Percentiles rank a stretch among this genome's conserved stretches.
Evolutionary conservation across 2,329 filamentous ascomycete genomes (phyloP).

Genomic region (Aaosphaeria arxii): DNA sequence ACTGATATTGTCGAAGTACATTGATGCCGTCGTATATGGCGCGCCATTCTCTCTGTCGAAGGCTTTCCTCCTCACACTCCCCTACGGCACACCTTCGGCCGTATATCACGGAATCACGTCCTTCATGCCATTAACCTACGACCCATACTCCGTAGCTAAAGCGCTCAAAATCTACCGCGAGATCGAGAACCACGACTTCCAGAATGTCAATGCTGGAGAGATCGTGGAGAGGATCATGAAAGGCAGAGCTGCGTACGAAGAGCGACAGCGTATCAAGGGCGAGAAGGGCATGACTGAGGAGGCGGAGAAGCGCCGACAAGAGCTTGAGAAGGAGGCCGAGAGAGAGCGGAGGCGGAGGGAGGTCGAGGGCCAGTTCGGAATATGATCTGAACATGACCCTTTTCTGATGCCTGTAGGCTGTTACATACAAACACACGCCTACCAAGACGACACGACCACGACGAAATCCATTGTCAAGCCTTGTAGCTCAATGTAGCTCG

Average conservation of each 20-base stretch:
- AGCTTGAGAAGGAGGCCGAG: slow-evolving; percentile 35
- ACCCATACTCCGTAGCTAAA: slow-evolving; percentile 72
- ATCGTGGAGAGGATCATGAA: slow-evolving; percentile 90
- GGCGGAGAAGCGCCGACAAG: slow-evolving; percentile 37
- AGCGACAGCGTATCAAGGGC: slow-evolving; percentile 84
- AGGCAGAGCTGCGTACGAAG: slow-evolving; percentile 84
- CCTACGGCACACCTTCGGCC: slow-evolving; percentile 65
- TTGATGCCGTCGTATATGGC: slow-evolving; percentile 83
- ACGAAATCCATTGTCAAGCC: slow-evolving; percentile 8
- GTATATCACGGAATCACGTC: slow-evolving; percentile 97
- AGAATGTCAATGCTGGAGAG: slow-evolving; percentile 84
- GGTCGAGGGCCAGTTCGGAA: slow-evolving; percentile 40
- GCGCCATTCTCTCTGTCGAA: slow-evolving; percentile 85
- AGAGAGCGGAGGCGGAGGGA: slow-evolving; percentile 29
- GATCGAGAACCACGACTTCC: slow-evolving; percentile 73
- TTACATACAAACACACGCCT: neutral
- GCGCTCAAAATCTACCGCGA: slow-evolving; percentile 80
- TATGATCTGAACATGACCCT: slow-evolving; percentile 4
- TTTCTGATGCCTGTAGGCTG: neutral
- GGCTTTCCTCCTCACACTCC: slow-evolving; percentile 70
- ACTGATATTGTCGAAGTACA: slow-evolving; percentile 56
- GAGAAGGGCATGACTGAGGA: slow-evolving; percentile 77
- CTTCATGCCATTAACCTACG: slow-evolving; percentile 68
- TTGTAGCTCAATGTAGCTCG: no score
- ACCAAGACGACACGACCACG: slow-evolving; percentile 18